These are phyloP conservation scores for Naegleria gruberi DNA, from an alignment of 208 protist genomes.

Conservation along the genomic window DNA sequence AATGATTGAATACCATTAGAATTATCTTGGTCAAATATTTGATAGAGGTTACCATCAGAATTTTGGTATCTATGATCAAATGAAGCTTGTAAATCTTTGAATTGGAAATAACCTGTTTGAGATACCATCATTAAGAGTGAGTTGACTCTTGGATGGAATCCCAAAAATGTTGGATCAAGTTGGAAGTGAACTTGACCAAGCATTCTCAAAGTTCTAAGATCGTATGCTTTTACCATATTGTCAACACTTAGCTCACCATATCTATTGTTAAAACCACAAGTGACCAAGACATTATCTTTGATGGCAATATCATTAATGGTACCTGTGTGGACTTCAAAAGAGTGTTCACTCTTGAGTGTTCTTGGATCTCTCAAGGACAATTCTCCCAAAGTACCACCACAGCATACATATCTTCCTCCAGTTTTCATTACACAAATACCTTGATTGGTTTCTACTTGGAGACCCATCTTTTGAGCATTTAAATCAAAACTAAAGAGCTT, in stretches of 20 bases:
- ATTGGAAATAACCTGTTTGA: background rate
- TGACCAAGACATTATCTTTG: background rate
- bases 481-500: background rate
- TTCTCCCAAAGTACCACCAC: background rate
- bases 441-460: background rate
- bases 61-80: background rate
- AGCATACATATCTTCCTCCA: background rate
- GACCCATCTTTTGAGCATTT: background rate
- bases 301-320: background rate
- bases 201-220: conserved; percentile 5
- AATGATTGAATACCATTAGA: background rate
- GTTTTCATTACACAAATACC: conserved; percentile 1
- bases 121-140: background rate
- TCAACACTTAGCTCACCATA: background rate
- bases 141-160: background rate
- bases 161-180: background rate
- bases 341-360: background rate
- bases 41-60: background rate
- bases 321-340: background rate
- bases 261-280: background rate
- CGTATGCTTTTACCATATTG: background rate
- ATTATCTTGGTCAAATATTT: background rate
- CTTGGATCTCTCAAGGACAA: background rate
- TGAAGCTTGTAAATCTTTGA: background rate
- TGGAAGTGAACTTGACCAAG: background rate